These are phyloP conservation scores for Blastobotrys peoriensis DNA, from an alignment of 805 yeast genomes.

Conservation along the genomic window DNA sequence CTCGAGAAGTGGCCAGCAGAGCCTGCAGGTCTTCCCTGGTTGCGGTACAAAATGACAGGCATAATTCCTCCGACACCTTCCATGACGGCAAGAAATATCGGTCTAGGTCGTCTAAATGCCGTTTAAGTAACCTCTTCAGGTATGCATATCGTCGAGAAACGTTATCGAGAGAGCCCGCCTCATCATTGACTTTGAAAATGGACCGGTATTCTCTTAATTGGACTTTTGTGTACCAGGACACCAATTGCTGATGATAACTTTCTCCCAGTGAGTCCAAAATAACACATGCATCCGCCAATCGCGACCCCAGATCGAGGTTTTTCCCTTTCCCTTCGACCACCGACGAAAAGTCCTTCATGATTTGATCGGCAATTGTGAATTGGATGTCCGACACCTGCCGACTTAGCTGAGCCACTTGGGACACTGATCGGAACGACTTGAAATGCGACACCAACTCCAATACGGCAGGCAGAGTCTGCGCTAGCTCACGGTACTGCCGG, in stretches of 20 bases:
- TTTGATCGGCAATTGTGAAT: constrained; percentile 56
- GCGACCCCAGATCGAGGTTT: constrained; percentile 7
- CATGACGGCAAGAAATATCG: constrained; percentile 63
- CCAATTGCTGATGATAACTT: constrained; percentile 51
- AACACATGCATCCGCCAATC: constrained; percentile 55
- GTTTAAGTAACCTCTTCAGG: constrained; percentile 62
- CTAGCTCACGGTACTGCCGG: constrained; percentile 48
- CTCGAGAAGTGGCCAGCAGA: constrained; percentile 40
- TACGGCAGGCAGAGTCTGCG: constrained; percentile 61
- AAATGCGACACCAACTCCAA: constrained; percentile 66
- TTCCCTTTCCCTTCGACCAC: constrained; percentile 24
- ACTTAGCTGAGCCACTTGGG: constrained; percentile 65
- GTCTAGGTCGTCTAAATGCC: constrained; percentile 47
- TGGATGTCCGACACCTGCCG: constrained; percentile 55
- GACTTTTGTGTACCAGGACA: constrained; percentile 65
- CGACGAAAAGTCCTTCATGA: constrained; percentile 60
- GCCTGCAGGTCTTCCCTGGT: constrained; percentile 63
- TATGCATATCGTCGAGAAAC: constrained; percentile 74
- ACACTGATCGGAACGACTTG: constrained; percentile 74
- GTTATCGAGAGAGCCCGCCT: constrained; percentile 92
- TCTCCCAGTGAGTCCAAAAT: constrained; percentile 60
- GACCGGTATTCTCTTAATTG: constrained; percentile 67
- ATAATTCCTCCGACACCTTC: constrained; percentile 59
- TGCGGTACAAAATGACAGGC: constrained; percentile 55
- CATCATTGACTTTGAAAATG: constrained; percentile 75